Evolutionary conservation across 139 green algal genomes (phyloP).

Genomic region (Monoraphidium neglectum): DNA sequence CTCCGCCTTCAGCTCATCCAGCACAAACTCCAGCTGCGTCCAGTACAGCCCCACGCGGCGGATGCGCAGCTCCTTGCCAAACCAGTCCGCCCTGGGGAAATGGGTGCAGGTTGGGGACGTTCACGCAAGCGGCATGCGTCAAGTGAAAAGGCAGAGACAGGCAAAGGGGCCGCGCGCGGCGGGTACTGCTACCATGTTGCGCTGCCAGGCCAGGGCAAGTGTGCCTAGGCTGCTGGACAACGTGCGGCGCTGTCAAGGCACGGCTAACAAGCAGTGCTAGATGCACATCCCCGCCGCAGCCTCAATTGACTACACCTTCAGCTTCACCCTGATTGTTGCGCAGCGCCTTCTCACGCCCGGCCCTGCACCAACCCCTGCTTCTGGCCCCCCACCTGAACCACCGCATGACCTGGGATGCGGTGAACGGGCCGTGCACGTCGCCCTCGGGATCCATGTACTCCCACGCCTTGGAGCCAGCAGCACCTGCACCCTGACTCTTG

Average conservation of each 20-base stretch:
- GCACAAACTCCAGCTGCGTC: conserved; percentile 31
- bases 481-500: too few relatives aligned
- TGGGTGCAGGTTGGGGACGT: too few relatives aligned
- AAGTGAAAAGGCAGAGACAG: background rate
- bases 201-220: background rate
- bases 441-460: conserved; percentile 31
- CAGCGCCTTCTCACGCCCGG: background rate
- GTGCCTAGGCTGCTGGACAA: background rate
- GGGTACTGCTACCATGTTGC: background rate
- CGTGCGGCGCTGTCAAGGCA: background rate
- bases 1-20: conserved; percentile 28
- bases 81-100: conserved; percentile 9
- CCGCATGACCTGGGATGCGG: conserved; percentile 24
- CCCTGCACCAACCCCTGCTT: background rate
- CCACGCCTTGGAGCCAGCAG: conserved; percentile 2
- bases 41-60: conserved; percentile 27
- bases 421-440: conserved; percentile 27
- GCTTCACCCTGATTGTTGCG: background rate
- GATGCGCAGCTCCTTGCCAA: conserved; percentile 33
- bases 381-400: conserved; percentile 13
- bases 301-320: background rate
- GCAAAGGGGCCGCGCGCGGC: background rate
- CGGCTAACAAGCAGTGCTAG: background rate
- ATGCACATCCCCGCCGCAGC: background rate
- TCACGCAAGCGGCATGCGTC: conserved; percentile 1